A percentile compares a stretch with the other conserved stretches of the same genome.
Evolutionary conservation across 306 rosid genomes (phyloP).

Genomic region (Vigna reflexopilosa): DNA sequence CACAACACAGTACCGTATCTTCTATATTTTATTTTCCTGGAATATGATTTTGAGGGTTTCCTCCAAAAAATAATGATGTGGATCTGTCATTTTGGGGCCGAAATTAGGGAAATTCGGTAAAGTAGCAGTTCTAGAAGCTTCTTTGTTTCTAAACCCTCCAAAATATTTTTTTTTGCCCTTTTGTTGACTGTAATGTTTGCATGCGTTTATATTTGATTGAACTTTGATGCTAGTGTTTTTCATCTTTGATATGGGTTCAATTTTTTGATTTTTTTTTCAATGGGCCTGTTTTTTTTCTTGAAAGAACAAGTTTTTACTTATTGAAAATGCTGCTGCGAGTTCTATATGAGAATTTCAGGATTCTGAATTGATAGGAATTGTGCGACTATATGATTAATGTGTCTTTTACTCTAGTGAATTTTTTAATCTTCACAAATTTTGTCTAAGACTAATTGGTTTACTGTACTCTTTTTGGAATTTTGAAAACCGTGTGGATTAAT

Average conservation of each 20-base stretch:
- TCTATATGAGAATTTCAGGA: slow-evolving; percentile 2
- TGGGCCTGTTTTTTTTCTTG: not conserved
- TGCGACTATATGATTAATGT: not conserved
- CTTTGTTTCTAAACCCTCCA: not conserved
- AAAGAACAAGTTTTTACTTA: not conserved
- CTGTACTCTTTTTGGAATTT: not conserved
- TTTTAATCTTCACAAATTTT: not conserved
- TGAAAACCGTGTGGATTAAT: not conserved
- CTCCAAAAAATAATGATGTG: not conserved
- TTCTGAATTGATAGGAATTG: not conserved
- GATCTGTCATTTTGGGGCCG: not conserved
- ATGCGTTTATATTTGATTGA: slow-evolving; percentile 1
- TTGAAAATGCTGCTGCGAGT: not conserved
- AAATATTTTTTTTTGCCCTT: not conserved
- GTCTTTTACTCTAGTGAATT: not conserved
- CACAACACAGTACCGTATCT: too few species aligned
- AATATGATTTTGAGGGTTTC: not conserved
- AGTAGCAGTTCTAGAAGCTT: not conserved
- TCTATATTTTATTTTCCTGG: not conserved
- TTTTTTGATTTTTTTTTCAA: not conserved
- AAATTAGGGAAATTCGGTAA: not conserved
- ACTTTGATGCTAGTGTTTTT: not conserved
- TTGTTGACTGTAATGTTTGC: not conserved
- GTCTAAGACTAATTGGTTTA: not conserved
- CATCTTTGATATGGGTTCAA: not conserved